These are phyloP conservation scores for Mytilinidion resinicola DNA, from an alignment of 495 filamentous ascomycete genomes.

Conservation along the genomic window DNA sequence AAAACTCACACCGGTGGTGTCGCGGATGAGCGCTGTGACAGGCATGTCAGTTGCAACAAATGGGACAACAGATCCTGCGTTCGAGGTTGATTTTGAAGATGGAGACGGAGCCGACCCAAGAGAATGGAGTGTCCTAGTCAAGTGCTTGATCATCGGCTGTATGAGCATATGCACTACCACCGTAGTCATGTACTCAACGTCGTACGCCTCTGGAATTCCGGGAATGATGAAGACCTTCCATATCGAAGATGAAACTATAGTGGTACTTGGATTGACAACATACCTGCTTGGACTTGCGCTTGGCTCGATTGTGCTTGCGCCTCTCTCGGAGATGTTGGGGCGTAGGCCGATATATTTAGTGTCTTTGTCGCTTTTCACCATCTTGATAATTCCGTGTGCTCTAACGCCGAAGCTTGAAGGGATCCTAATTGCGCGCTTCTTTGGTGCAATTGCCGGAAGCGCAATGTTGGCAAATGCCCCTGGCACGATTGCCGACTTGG, in stretches of 20 bases:
- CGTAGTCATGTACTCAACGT: conserved; percentile 80
- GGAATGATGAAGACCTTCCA: conserved; percentile 63
- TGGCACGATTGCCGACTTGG: conserved; percentile 76
- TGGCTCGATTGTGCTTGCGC: conserved; percentile 68
- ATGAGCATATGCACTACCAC: conserved; percentile 69
- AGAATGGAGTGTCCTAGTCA: conserved; percentile 69
- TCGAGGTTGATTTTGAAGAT: conserved; percentile 65
- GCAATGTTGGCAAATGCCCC: conserved; percentile 77
- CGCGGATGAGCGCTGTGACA: neutral
- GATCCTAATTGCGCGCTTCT: conserved; percentile 65
- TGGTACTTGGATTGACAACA: conserved; percentile 71
- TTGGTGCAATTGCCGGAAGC: conserved; percentile 70
- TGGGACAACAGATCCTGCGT: conserved; percentile 56
- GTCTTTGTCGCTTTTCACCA: conserved; percentile 54
- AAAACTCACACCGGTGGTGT: neutral
- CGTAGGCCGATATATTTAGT: conserved; percentile 65
- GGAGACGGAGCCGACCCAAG: conserved; percentile 63
- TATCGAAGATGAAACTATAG: conserved; percentile 47
- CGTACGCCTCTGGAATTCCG: conserved; percentile 64
- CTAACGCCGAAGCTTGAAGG: conserved; percentile 57
- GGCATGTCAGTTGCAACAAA: conserved; percentile 37
- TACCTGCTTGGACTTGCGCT: conserved; percentile 69
- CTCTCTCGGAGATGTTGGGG: conserved; percentile 72
- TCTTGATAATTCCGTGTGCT: conserved; percentile 67
- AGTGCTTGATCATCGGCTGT: conserved; percentile 52